Percentiles rank a stretch among this genome's conserved stretches.
Conservation (phyloP, 2,329 filamentous ascomycete species). For the Aspergillus tubingensis region DNA sequence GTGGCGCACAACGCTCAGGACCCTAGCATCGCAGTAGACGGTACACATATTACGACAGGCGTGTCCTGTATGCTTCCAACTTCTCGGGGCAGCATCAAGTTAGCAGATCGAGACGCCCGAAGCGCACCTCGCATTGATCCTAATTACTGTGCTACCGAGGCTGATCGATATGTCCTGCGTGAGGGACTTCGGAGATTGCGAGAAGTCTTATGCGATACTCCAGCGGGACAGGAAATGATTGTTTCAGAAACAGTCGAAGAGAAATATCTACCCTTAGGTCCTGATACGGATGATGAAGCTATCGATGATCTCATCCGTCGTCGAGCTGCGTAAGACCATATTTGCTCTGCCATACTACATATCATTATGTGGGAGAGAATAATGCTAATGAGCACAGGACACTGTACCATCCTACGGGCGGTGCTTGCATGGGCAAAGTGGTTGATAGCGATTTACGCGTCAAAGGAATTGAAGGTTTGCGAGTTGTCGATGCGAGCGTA, state of each 20-base stretch:
- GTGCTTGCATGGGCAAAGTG: conserved; percentile 15
- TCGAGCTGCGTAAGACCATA: background rate
- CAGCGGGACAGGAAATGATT: conserved; percentile 6
- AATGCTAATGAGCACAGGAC: conserved; percentile 1
- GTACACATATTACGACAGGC: background rate
- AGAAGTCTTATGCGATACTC: conserved; percentile 5
- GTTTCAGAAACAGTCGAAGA: conserved; percentile 9
- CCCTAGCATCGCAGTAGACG: background rate
- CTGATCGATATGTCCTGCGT: conserved; percentile 10
- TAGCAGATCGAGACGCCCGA: background rate
- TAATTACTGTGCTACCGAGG: conserved; percentile 16
- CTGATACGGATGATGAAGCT: background rate
- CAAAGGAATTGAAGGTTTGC: conserved; percentile 8
- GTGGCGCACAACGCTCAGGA: background rate
- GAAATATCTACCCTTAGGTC: background rate
- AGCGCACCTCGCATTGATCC: conserved; percentile 11
- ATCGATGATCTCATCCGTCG: conserved; percentile 3
- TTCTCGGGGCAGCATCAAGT: background rate
- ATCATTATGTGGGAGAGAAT: background rate
- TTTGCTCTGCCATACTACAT: background rate
- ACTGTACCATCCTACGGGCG: conserved; percentile 13
- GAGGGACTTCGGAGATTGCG: conserved; percentile 12
- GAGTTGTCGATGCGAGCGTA: conserved; percentile 6
- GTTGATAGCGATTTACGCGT: conserved; percentile 16
- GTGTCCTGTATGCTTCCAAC: background rate